Evolutionary conservation across 495 filamentous ascomycete species (phyloP).

Genomic region (Filosporella fistucella): DNA sequence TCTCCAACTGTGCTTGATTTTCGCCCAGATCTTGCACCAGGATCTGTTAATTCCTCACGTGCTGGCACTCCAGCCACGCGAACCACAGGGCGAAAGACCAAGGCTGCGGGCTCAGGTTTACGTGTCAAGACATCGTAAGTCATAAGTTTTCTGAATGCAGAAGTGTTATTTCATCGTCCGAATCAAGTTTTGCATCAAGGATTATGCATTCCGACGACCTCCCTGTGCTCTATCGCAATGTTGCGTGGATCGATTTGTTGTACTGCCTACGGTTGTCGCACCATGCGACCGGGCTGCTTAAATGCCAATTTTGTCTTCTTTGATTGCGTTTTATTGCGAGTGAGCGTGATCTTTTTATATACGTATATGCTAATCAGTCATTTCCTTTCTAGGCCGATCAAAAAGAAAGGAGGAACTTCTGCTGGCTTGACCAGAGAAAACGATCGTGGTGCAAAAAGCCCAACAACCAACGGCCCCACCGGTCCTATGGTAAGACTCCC

Average conservation of each 20-base stretch:
- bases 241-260: conserved; percentile 19
- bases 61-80: conserved; percentile 47
- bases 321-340: no score
- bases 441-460: conserved; percentile 42
- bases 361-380: conserved; percentile 19
- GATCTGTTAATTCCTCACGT: conserved; percentile 44
- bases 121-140: conserved; percentile 71
- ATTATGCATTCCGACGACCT: not conserved
- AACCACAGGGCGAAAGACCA: conserved; percentile 49
- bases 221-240: conserved; percentile 7
- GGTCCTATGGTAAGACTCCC: no score
- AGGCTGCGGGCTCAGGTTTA: conserved; percentile 41
- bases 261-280: conserved; percentile 20
- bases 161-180: not conserved
- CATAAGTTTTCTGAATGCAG: conserved; percentile 1
- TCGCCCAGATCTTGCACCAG: conserved; percentile 27
- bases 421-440: conserved; percentile 46
- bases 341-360: not conserved
- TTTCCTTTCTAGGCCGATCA: conserved; percentile 42
- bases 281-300: conserved; percentile 22
- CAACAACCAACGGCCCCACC: conserved; percentile 39
- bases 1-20: conserved; percentile 22
- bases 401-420: conserved; percentile 47
- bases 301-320: no score
- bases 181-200: not conserved